Conservation (phyloP, 148 eudicot species). For the Camellia granthamiana region DNA sequence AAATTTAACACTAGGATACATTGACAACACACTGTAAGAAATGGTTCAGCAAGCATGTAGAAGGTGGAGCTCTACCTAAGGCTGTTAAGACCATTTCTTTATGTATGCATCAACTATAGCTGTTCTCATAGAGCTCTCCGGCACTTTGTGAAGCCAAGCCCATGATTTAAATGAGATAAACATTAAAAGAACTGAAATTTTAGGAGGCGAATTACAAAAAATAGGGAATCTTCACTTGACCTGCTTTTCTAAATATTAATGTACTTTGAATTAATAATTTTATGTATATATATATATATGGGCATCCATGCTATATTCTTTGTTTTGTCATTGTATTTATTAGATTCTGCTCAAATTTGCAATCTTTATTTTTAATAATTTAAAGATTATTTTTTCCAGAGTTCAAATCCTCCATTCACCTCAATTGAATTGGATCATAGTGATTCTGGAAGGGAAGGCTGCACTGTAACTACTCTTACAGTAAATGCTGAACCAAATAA, state of each 20-base stretch:
- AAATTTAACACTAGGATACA: neutral
- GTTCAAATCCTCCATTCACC: constrained; percentile 97
- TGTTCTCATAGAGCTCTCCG: neutral
- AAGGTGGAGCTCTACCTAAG: neutral
- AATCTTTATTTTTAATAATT: constrained; percentile 15
- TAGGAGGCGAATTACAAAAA: neutral
- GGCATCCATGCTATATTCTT: neutral
- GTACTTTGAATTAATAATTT: neutral
- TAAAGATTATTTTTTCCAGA: constrained; percentile 44
- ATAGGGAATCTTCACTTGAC: neutral
- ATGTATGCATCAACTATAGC: constrained; percentile 1
- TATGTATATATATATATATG: neutral
- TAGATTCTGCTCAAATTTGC: neutral
- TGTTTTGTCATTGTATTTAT: neutral
- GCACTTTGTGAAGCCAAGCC: neutral
- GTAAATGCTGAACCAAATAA: constrained; percentile 95
- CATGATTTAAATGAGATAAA: neutral
- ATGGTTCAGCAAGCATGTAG: neutral
- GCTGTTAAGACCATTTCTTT: neutral
- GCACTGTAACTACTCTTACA: constrained; percentile 97
- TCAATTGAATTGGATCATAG: constrained; percentile 97
- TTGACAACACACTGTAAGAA: constrained; percentile 3
- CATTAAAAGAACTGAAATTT: neutral
- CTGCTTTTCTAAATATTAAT: neutral
- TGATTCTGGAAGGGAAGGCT: constrained; percentile 99